A percentile compares a stretch with the other conserved stretches of the same genome.
These are phyloP conservation scores for Penicillium glabrum DNA, from an alignment of 2,329 filamentous ascomycete species.

Conservation along the genomic window DNA sequence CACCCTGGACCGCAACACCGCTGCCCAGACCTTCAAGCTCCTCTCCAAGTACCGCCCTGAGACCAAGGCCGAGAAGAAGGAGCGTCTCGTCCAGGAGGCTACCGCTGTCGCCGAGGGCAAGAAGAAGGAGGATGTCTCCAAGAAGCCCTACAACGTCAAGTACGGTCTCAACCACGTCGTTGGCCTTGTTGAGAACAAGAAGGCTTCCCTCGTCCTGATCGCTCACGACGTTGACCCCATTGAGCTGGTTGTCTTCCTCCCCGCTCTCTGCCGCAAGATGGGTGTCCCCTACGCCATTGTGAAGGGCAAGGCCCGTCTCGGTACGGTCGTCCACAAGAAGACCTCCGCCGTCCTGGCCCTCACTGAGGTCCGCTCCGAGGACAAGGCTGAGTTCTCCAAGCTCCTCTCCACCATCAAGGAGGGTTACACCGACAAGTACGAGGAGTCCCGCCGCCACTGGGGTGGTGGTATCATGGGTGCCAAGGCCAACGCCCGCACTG, in stretches of 20 bases:
- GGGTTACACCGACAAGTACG: conserved; percentile 93
- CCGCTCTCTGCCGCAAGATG: conserved; percentile 99
- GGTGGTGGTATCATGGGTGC: conserved; percentile 99
- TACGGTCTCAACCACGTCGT: conserved; percentile 99
- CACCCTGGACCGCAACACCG: conserved; percentile 94
- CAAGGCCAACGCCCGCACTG: conserved; percentile 77
- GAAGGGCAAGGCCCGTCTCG: conserved; percentile 99
- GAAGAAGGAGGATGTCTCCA: conserved; percentile 99
- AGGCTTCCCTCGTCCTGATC: conserved; percentile 96
- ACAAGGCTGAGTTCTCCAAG: conserved; percentile 98
- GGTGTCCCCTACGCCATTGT: conserved; percentile 98
- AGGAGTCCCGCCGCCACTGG: conserved; percentile 90
- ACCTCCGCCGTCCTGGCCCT: conserved; percentile 94
- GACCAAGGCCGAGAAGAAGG: conserved; percentile 99
- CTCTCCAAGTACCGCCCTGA: conserved; percentile 99
- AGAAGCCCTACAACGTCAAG: conserved; percentile 99
- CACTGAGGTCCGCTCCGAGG: conserved; percentile 95
- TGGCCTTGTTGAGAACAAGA: conserved; percentile 98
- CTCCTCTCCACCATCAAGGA: conserved; percentile 96
- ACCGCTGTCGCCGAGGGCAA: conserved; percentile 97
- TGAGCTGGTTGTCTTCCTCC: conserved; percentile 98
- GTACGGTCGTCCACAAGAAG: conserved; percentile 99
- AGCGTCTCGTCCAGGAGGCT: conserved; percentile 96
- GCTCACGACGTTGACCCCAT: conserved; percentile 99
- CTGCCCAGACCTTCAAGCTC: conserved; percentile 96